These are phyloP conservation scores for Pachyrhizus erosus DNA, from an alignment of 306 rosid species.

Conservation along the genomic window DNA sequence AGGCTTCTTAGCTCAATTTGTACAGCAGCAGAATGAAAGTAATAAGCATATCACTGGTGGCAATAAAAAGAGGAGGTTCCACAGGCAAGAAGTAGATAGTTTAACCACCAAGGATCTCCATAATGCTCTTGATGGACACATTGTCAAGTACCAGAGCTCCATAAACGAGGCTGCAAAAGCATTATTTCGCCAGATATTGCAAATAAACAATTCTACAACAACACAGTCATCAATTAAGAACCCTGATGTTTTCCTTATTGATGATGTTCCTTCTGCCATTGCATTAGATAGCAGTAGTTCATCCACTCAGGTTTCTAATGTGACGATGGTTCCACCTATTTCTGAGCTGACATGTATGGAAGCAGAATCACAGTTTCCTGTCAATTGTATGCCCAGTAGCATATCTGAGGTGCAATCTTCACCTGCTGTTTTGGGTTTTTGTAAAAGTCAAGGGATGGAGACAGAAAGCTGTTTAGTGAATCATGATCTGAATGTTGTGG, in stretches of 20 bases:
- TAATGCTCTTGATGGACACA: conserved; percentile 53
- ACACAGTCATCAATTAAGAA: conserved; percentile 48
- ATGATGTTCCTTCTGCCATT: conserved; percentile 47
- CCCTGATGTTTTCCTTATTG: conserved; percentile 55
- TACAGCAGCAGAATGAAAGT: conserved; percentile 62
- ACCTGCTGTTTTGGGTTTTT: conserved; percentile 47
- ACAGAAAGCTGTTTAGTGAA: conserved; percentile 45
- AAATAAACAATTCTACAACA: conserved; percentile 51
- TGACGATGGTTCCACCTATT: conserved; percentile 15
- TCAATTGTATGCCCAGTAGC: conserved; percentile 40
- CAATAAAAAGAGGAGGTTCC: conserved; percentile 62
- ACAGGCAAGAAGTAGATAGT: conserved; percentile 50
- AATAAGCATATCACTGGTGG: conserved; percentile 44
- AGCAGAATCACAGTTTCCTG: conserved; percentile 41
- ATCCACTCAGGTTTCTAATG: conserved; percentile 47
- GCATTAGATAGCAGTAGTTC: conserved; percentile 42
- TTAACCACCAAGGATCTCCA: conserved; percentile 35
- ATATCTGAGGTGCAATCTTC: conserved; percentile 53
- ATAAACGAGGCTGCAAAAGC: conserved; percentile 62
- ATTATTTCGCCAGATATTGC: conserved; percentile 54
- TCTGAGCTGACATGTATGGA: conserved; percentile 18
- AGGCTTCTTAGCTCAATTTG: conserved; percentile 60
- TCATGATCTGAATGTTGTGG: conserved; percentile 46
- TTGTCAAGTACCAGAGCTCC: conserved; percentile 60
- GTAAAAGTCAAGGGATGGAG: conserved; percentile 50